Base-by-base conservation (phyloP, 352 stramenopile genomes). In the Phytophthora hybrid region DNA sequence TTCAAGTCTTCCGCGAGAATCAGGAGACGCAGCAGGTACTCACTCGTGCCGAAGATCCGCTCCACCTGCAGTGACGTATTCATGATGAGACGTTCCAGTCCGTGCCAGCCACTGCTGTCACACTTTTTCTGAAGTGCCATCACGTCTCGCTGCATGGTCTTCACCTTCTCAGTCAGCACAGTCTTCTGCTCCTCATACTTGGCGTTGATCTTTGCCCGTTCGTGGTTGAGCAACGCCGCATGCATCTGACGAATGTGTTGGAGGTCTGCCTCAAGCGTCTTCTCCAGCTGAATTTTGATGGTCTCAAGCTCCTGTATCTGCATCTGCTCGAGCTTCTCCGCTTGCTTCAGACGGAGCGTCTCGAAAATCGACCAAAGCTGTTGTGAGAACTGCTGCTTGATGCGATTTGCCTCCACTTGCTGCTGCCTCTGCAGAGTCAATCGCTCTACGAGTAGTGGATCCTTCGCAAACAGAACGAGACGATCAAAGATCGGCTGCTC, bases 1-100 rank as follows among this genome's bases (percentile, higher is more conserved):
- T 93, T 84, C 1, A 95, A 58, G 52, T 95, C 88, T 64, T 95
- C 85, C 0, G 88, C 83, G 1, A 95, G 74, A 62, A 95, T 91
- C 18, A 95, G 73, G 3, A 95, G 64, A 0, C 85, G 88, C 19
- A 94, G 69, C 0, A 94, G 65, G 41, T 86, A 92, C n/a, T 93
- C 86, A 57, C 85, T 92, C 0, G 85, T 74, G 13, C 88, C 88
- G 60, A 94, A 94, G 21, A 93, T 85, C 1, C 76, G 61, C 63
- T 94, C 85, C 6, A 94, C 82, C 34, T 92, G 82, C 23, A 93
- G 63, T 0, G 78, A 75, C 0, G 77, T 83, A 0, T 78, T 80
- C 53, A 79, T 77, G 52, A 93, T 85, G 19, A 87, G 75, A 8
- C 85, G 80, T 46, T 93, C 88, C 0, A 94, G 77, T 16, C 72